Evolutionary conservation across 2,329 filamentous ascomycete genomes (phyloP), one percentile per base, ranked within the genome.

Genomic region (Apiospora hydei): DNA sequence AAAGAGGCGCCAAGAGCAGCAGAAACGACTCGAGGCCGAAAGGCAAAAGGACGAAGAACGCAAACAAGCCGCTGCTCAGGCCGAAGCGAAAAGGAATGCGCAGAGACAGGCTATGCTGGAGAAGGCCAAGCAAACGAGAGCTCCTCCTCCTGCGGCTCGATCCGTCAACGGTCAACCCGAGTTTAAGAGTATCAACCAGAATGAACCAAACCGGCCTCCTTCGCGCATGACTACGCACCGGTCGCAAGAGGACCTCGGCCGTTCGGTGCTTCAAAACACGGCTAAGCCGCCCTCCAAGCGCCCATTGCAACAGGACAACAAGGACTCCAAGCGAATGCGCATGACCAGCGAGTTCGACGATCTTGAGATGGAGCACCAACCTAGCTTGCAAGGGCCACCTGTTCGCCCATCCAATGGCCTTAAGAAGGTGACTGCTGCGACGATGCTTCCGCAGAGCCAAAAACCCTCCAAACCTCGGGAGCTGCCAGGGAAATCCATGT

Each of bases 251-350:
- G 92, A 94, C 70, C 78, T 84, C 26, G 84, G 85, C 72, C 89
- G 92, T 66, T 86, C 89, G 10, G 88, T 91, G 51, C 34, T 64
- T 13, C 57, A 64, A 14, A 91, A 89, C 75, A 85, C 91, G 16
- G 88, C 90, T 44, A 95, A 95, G 77, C 91, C 93, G 74, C 87
- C 91, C 14, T 85, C 90, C 2, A 98, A 98, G 84, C 89, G 95
- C 74, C 88, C 90, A 14, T 85, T 95, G 69, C 91, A 91, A n/a
- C 84, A 88, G 70, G 89, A 93, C 49, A 84, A 88, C 30, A 89
- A 90, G 75, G 94, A 97, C 70, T 86, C 89, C 30, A 98, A 98
- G 85, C 90, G 95, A 72, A 89, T 94, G 76, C 92, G 92, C 79
- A 96, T 92, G 70, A 91, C 92, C 57, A 93, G 96, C 69, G 89